A percentile compares a stretch with the other conserved stretches of the same genome.
Evolutionary conservation across 78 protist genomes (phyloP).

Genomic region (Cyanophora paradoxa): DNA sequence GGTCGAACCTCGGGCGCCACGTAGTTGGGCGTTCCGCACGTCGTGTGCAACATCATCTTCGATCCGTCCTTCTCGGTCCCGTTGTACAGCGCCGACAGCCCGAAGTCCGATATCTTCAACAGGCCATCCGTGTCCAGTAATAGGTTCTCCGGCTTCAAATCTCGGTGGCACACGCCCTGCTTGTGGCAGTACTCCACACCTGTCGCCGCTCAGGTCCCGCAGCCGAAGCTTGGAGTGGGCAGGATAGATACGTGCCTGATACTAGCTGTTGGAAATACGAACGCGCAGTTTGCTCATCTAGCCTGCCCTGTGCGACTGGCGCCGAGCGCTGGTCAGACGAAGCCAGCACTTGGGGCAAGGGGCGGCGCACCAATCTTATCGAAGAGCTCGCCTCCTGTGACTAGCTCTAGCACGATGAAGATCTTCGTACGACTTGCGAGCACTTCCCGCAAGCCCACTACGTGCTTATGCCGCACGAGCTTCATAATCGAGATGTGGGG

Average conservation of each 20-base stretch:
- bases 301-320: constrained; percentile 11
- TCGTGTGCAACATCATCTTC: constrained; percentile 26
- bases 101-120: constrained; percentile 67
- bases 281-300: constrained; percentile 21
- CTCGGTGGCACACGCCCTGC: constrained; percentile 33
- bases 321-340: background rate
- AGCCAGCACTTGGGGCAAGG: background rate
- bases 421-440: constrained; percentile 20
- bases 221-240: background rate
- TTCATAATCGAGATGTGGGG: constrained; percentile 34
- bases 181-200: constrained; percentile 29
- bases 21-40: constrained; percentile 60
- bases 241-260: background rate
- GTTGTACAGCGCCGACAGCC: constrained; percentile 31
- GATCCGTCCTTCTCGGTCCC: background rate
- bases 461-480: constrained; percentile 19
- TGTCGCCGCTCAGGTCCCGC: too few species aligned
- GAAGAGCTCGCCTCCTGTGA: constrained; percentile 52
- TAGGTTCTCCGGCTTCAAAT: constrained; percentile 64
- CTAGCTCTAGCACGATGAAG: constrained; percentile 36
- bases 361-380: constrained; percentile 23
- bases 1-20: constrained; percentile 42
- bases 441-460: constrained; percentile 41
- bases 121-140: constrained; percentile 36
- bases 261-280: constrained; percentile 32